These are phyloP conservation scores for Omphalotus guepiniiformis DNA, from an alignment of 768 basidiomycete genomes.

Conservation along the genomic window DNA sequence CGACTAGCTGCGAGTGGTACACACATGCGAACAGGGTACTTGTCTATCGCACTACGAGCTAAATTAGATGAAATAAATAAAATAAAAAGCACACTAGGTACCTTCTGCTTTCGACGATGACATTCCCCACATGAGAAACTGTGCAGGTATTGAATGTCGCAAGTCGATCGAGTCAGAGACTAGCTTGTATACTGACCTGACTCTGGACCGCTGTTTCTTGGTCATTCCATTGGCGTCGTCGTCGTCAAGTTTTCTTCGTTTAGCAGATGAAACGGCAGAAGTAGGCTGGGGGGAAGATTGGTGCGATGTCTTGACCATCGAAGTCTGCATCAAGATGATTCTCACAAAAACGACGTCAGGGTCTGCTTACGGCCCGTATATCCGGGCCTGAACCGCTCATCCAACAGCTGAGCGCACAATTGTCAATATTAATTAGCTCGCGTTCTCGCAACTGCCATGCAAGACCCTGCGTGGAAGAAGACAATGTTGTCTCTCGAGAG, in stretches of 20 bases:
- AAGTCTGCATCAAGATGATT: not conserved
- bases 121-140: constrained; percentile 88
- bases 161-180: not conserved
- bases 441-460: not conserved
- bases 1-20: constrained; percentile 18
- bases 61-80: constrained; percentile 12
- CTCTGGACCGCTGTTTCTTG: constrained; percentile 73
- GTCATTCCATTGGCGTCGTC: constrained; percentile 40
- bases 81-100: constrained; percentile 19
- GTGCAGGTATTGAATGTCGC: constrained; percentile 7
- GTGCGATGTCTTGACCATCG: constrained; percentile 24
- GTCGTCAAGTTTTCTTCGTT: constrained; percentile 64
- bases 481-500: constrained; percentile 69
- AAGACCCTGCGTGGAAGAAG: constrained; percentile 40
- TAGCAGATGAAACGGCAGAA: constrained; percentile 33
- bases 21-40: constrained; percentile 79
- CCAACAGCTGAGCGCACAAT: too few species aligned
- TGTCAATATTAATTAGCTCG: too few species aligned
- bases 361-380: too few species aligned
- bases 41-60: constrained; percentile 72
- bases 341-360: too few species aligned
- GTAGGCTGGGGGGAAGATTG: constrained; percentile 13
- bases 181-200: constrained; percentile 50
- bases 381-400: too few species aligned
- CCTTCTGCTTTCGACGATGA: constrained; percentile 87